Percentiles rank a stretch among this genome's conserved stretches.
These are phyloP conservation scores for Byssoonygena ceratinophila DNA, from an alignment of 2,329 filamentous ascomycete genomes.

Conservation along the genomic window DNA sequence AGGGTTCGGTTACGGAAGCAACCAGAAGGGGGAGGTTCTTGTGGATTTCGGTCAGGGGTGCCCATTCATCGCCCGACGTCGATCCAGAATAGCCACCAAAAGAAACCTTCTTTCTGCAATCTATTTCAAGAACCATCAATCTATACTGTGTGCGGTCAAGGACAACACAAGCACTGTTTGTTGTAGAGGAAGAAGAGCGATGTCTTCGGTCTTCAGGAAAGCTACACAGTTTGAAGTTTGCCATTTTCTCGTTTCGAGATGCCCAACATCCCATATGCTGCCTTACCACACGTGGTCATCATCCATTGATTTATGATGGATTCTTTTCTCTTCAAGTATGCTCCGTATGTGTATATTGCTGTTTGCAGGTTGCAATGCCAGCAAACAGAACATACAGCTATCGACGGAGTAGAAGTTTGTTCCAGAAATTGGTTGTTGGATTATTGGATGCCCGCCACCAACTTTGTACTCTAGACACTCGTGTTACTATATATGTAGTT, in stretches of 20 bases:
- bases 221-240: neutral
- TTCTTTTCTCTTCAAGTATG: neutral
- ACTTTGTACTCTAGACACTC: too few relatives aligned
- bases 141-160: too few relatives aligned
- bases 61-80: neutral
- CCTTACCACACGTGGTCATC: conserved; percentile 6
- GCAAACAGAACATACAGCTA: too few relatives aligned
- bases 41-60: neutral
- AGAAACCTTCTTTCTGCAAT: conserved; percentile 4
- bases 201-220: neutral
- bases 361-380: neutral
- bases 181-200: neutral
- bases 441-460: too few relatives aligned
- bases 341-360: too few relatives aligned
- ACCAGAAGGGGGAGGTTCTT: conserved; percentile 8
- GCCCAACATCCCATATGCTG: conserved; percentile 1
- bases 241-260: neutral
- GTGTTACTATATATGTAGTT: too few relatives aligned
- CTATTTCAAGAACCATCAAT: neutral
- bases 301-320: neutral
- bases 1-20: conserved; percentile 12
- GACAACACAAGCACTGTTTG: neutral
- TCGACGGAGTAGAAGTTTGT: too few relatives aligned
- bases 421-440: too few relatives aligned
- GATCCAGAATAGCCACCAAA: neutral